Conservation (phyloP, 768 basidiomycete genomes). For the Pleurotus pulmonarius region DNA sequence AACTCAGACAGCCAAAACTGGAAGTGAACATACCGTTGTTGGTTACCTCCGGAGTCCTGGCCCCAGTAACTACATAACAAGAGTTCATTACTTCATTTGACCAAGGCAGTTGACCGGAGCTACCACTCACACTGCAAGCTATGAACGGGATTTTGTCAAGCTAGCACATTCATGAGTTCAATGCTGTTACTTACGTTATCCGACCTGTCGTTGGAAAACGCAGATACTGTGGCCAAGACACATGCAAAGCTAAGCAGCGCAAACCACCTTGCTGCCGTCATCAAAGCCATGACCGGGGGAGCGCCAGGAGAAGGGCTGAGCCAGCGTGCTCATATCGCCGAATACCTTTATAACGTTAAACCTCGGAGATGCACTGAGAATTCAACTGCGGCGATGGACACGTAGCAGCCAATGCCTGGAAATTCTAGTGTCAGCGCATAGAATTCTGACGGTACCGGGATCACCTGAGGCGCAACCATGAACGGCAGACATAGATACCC, state of each 20-base stretch:
- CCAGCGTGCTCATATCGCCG: neutral
- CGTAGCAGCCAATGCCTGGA: slow-evolving; percentile 9
- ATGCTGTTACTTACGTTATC: slow-evolving; percentile 29
- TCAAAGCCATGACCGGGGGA: slow-evolving; percentile 12
- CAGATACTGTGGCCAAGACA: slow-evolving; percentile 17
- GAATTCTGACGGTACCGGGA: slow-evolving; percentile 1
- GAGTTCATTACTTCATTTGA: neutral
- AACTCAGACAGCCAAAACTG: neutral
- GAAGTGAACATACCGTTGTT: slow-evolving; percentile 26
- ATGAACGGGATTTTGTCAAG: neutral
- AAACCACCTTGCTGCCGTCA: slow-evolving; percentile 6
- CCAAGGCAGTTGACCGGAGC: neutral
- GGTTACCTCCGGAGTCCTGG: slow-evolving; percentile 34
- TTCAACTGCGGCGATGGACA: slow-evolving; percentile 10
- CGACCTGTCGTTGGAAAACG: slow-evolving; percentile 30
- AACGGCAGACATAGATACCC: neutral
- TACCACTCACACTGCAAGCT: slow-evolving; percentile 34
- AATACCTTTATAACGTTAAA: slow-evolving; percentile 1
- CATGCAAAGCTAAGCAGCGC: slow-evolving; percentile 12
- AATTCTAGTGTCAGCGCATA: neutral
- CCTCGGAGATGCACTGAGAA: neutral
- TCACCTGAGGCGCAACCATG: neutral
- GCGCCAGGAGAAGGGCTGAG: neutral
- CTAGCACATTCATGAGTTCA: neutral
- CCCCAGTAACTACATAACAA: slow-evolving; percentile 34